Conservation (phyloP, 352 stramenopile genomes). For the Pythium periplocum region DNA sequence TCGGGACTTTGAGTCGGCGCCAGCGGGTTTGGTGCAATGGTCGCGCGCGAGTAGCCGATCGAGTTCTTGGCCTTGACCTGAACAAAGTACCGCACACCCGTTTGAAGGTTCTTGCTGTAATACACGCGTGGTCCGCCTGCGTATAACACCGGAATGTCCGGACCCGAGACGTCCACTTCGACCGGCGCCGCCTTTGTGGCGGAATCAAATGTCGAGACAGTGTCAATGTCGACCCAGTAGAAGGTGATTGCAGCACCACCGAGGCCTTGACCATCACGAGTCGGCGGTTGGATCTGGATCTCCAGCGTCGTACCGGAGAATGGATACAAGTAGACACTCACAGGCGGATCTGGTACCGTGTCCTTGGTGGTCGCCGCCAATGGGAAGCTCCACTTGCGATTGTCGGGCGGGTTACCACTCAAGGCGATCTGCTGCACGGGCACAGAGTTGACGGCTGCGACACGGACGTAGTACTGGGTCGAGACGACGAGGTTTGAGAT, state of each 20-base stretch:
- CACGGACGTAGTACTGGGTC: slow-evolving; percentile 88
- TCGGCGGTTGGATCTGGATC: slow-evolving; percentile 70
- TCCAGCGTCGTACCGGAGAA: slow-evolving; percentile 61
- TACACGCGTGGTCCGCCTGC: slow-evolving; percentile 58
- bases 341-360: slow-evolving; percentile 68
- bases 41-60: slow-evolving; percentile 63
- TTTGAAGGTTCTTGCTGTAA: slow-evolving; percentile 61
- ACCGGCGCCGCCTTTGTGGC: slow-evolving; percentile 34
- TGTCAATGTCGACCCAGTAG: slow-evolving; percentile 72
- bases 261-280: slow-evolving; percentile 52
- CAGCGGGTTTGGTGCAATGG: slow-evolving; percentile 46
- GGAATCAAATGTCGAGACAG: slow-evolving; percentile 68
- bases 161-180: slow-evolving; percentile 21
- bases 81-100: slow-evolving; percentile 79
- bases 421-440: slow-evolving; percentile 80
- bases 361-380: slow-evolving; percentile 74
- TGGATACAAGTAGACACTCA: slow-evolving; percentile 49
- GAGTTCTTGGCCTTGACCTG: slow-evolving; percentile 75
- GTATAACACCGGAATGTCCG: slow-evolving; percentile 47
- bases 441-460: slow-evolving; percentile 90
- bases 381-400: slow-evolving; percentile 89
- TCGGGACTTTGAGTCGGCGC: slow-evolving; percentile 46
- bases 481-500: slow-evolving; percentile 59
- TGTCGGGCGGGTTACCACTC: slow-evolving; percentile 73
- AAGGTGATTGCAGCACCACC: slow-evolving; percentile 35